Evolutionary conservation across 345 rosid species (phyloP).

Genomic region (Brassica nigra): DNA sequence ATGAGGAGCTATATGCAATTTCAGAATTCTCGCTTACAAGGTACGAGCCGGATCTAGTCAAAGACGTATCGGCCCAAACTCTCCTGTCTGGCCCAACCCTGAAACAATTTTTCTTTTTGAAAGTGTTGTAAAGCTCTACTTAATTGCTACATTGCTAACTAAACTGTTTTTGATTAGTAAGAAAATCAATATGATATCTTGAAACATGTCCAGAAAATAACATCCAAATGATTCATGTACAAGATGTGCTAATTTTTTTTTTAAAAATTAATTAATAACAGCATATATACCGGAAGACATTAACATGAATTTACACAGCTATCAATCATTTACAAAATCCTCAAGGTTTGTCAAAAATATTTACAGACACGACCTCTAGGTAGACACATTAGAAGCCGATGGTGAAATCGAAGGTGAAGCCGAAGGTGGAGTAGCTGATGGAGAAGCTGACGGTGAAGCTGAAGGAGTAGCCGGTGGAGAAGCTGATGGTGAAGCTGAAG

Average conservation of each 20-base stretch:
- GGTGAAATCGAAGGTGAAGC: neutral
- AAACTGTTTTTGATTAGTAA: too few species aligned
- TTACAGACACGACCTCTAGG: neutral
- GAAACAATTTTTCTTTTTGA: too few species aligned
- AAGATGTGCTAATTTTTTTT: neutral
- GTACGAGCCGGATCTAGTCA: neutral
- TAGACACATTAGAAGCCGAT: neutral
- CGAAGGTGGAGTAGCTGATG: constrained; percentile 1
- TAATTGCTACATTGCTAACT: too few species aligned
- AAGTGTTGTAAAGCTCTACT: too few species aligned
- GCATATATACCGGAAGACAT: neutral
- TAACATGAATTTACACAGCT: constrained; percentile 18
- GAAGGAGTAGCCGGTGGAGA: neutral
- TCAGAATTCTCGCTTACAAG: neutral
- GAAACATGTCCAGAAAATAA: neutral
- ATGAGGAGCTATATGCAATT: constrained; percentile 15
- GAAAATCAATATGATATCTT: neutral
- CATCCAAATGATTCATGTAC: neutral
- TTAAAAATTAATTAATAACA: neutral
- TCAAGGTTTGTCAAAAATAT: constrained; percentile 8
- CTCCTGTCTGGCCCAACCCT: neutral
- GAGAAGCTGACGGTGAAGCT: neutral
- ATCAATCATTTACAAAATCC: neutral
- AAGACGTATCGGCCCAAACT: neutral
- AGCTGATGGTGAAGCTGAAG: neutral